Evolutionary conservation across 345 rosid species (phyloP).

Genomic region (Psidium friedrichsthalianum): DNA sequence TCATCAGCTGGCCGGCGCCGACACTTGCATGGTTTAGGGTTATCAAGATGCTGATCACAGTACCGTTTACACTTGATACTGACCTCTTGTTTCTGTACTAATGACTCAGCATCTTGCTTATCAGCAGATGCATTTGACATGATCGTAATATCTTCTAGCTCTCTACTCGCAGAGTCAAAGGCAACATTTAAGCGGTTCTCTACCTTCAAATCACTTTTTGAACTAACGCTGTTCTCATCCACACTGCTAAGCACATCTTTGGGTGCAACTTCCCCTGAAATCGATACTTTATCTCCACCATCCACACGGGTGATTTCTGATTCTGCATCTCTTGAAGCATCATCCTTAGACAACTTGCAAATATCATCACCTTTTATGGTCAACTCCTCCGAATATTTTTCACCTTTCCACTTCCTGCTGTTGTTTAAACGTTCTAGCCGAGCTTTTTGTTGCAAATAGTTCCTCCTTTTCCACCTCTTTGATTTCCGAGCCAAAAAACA

Average conservation of each 20-base stretch:
- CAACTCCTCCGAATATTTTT: conserved; percentile 31
- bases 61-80: conserved; percentile 56
- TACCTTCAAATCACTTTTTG: conserved; percentile 10
- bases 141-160: conserved; percentile 17
- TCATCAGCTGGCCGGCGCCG: conserved; percentile 34
- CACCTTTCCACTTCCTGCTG: conserved; percentile 94
- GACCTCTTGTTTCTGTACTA: conserved; percentile 26
- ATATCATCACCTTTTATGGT: conserved; percentile 20
- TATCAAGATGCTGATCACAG: conserved; percentile 55
- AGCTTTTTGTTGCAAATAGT: conserved; percentile 77
- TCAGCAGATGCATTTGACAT: conserved; percentile 28
- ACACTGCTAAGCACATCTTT: conserved; percentile 24
- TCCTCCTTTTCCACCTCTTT: conserved; percentile 87
- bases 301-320: conserved; percentile 27
- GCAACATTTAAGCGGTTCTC: conserved; percentile 19
- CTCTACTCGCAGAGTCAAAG: conserved; percentile 16
- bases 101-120: conserved; percentile 32
- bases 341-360: conserved; percentile 14
- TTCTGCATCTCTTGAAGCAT: conserved; percentile 17
- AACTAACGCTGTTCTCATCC: conserved; percentile 26
- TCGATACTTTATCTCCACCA: conserved; percentile 23
- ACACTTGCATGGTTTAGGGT: conserved; percentile 85
- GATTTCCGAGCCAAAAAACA: conserved; percentile 45
- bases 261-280: conserved; percentile 19
- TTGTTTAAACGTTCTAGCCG: conserved; percentile 83